These are phyloP conservation scores for Populus euphratica DNA, from an alignment of 345 rosid genomes.

Conservation along the genomic window DNA sequence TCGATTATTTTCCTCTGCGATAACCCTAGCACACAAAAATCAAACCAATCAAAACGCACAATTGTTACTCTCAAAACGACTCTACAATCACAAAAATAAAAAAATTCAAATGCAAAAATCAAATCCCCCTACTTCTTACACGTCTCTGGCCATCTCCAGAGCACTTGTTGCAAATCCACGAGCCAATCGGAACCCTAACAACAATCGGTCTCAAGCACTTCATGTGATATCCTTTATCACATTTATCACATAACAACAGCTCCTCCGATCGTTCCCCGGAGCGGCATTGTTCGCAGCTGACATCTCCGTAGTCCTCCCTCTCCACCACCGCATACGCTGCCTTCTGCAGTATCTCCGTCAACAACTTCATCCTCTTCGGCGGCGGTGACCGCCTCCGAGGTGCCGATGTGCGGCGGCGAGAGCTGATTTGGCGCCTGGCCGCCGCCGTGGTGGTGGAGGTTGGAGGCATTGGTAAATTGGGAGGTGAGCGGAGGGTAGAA, in stretches of 20 bases:
- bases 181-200: slow-evolving; percentile 69
- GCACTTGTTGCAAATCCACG: slow-evolving; percentile 74
- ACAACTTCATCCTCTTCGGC: slow-evolving; percentile 47
- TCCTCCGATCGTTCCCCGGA: slow-evolving; percentile 65
- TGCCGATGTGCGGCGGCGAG: slow-evolving; percentile 47
- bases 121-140: slow-evolving; percentile 69
- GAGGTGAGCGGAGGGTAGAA: neutral
- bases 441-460: slow-evolving; percentile 30
- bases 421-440: slow-evolving; percentile 37
- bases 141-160: slow-evolving; percentile 53
- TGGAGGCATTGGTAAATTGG: slow-evolving; percentile 26
- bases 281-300: slow-evolving; percentile 67
- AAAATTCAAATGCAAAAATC: neutral
- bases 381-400: slow-evolving; percentile 37
- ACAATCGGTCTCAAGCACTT: slow-evolving; percentile 81
- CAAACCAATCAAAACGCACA: slow-evolving; percentile 15
- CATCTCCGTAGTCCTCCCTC: slow-evolving; percentile 41
- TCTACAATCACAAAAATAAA: neutral
- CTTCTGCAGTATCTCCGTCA: slow-evolving; percentile 52
- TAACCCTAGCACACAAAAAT: slow-evolving; percentile 40
- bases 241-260: slow-evolving; percentile 78
- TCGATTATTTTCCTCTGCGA: slow-evolving; percentile 83
- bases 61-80: neutral
- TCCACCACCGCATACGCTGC: slow-evolving; percentile 43
- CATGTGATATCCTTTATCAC: slow-evolving; percentile 88